A percentile compares a stretch with the other conserved stretches of the same genome.
Conservation (phyloP, 345 rosid species). For the Anacardium occidentale region DNA sequence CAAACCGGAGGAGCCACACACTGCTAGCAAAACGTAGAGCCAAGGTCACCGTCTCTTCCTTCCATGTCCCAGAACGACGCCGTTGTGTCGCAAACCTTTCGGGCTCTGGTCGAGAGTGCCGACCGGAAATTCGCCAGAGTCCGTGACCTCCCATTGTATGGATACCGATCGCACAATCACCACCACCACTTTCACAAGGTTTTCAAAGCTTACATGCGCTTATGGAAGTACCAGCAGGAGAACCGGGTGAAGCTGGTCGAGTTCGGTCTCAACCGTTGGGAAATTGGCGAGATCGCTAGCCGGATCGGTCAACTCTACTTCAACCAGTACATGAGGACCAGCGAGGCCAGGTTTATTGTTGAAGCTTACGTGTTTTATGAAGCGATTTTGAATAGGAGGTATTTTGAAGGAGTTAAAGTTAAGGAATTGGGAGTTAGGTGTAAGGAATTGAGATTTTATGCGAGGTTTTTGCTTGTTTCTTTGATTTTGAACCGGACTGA, state of each 20-base stretch:
- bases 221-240: conserved; percentile 96
- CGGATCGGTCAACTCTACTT: conserved; percentile 99
- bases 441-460: conserved; percentile 88
- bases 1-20: not conserved
- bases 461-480: conserved; percentile 78
- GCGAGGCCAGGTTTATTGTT: conserved; percentile 77
- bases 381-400: conserved; percentile 73
- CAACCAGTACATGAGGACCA: conserved; percentile 89
- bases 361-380: conserved; percentile 93
- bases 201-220: conserved; percentile 88
- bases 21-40: not conserved
- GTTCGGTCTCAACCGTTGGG: conserved; percentile 91
- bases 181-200: conserved; percentile 74
- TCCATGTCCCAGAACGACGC: conserved; percentile 52
- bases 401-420: conserved; percentile 61
- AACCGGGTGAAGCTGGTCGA: conserved; percentile 65
- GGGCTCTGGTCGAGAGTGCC: conserved; percentile 74
- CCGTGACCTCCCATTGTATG: conserved; percentile 78
- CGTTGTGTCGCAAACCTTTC: conserved; percentile 53
- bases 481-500: conserved; percentile 68
- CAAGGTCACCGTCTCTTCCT: not conserved
- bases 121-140: conserved; percentile 88
- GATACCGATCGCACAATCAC: conserved; percentile 39
- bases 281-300: conserved; percentile 98
- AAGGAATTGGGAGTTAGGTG: conserved; percentile 70